Evolutionary conservation across 257 asterid species (phyloP).

Genomic region (Nyctanthes arbortristis): DNA sequence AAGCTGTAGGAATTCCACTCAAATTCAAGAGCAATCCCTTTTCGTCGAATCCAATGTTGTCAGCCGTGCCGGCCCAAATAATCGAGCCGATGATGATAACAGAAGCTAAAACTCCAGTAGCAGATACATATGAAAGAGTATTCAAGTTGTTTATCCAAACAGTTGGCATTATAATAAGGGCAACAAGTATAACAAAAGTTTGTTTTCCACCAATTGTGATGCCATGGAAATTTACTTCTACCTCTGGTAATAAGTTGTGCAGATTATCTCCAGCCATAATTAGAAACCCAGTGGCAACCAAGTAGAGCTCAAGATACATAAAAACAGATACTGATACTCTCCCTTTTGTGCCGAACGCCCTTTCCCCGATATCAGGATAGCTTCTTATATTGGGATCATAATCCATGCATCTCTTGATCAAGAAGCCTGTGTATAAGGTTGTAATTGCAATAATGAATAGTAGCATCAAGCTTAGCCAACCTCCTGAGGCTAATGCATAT

Average conservation of each 20-base stretch:
- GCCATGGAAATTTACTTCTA: constrained; percentile 27
- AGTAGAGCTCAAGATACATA: constrained; percentile 60
- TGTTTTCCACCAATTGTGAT: constrained; percentile 34
- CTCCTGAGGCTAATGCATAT: constrained; percentile 59
- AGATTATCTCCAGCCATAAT: constrained; percentile 64
- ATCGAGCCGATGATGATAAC: constrained; percentile 43
- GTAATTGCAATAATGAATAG: constrained; percentile 42
- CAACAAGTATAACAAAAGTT: constrained; percentile 36
- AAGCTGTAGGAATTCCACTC: constrained; percentile 62
- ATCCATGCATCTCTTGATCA: constrained; percentile 63
- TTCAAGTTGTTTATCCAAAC: constrained; percentile 55
- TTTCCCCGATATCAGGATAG: constrained; percentile 62
- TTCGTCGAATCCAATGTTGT: constrained; percentile 43
- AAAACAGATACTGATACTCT: constrained; percentile 39
- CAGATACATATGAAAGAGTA: constrained; percentile 43
- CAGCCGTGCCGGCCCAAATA: constrained; percentile 45
- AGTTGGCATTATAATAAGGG: constrained; percentile 48
- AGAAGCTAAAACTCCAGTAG: constrained; percentile 35
- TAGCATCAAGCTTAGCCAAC: constrained; percentile 62
- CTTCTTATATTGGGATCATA: constrained; percentile 41
- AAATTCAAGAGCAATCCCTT: constrained; percentile 45
- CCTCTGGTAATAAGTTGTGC: constrained; percentile 34
- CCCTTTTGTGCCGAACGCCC: constrained; percentile 56
- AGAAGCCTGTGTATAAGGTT: constrained; percentile 54
- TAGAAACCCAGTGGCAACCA: constrained; percentile 69